A percentile compares a stretch with the other conserved stretches of the same genome.
Evolutionary conservation across 768 basidiomycete species (phyloP).

Genomic region (Kwoniella pini): DNA sequence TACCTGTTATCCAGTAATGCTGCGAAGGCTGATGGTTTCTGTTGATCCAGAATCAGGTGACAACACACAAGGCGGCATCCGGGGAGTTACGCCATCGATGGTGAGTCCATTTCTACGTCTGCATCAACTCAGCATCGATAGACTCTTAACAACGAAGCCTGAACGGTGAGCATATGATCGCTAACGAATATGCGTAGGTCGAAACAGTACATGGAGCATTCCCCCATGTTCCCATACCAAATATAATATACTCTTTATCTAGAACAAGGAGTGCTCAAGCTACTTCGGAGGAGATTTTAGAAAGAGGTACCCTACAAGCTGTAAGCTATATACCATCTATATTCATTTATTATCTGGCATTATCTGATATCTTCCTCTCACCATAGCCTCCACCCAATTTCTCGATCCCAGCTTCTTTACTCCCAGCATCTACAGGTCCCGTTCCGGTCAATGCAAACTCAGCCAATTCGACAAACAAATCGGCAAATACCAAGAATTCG

Average conservation of each 20-base stretch:
- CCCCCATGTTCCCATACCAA: slow-evolving; percentile 42
- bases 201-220: slow-evolving; percentile 48
- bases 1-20: neutral
- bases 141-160: too few relatives aligned
- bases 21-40: too few relatives aligned
- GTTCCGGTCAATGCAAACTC: slow-evolving; percentile 11
- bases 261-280: slow-evolving; percentile 46
- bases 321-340: slow-evolving; percentile 21
- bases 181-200: slow-evolving; percentile 28
- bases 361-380: neutral
- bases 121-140: too few relatives aligned
- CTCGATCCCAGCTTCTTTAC: slow-evolving; percentile 41
- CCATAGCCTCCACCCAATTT: slow-evolving; percentile 44
- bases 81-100: slow-evolving; percentile 39
- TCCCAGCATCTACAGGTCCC: slow-evolving; percentile 32
- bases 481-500: slow-evolving; percentile 8
- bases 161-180: neutral
- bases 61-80: slow-evolving; percentile 19
- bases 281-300: slow-evolving; percentile 51
- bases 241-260: slow-evolving; percentile 47
- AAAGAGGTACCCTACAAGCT: slow-evolving; percentile 42
- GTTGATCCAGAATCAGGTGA: slow-evolving; percentile 16
- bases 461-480: neutral
- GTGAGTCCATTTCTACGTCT: too few relatives aligned
- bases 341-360: neutral